Evolutionary conservation across 2,329 filamentous ascomycete species (phyloP).

Genomic region (Pseudocercospora musae): DNA sequence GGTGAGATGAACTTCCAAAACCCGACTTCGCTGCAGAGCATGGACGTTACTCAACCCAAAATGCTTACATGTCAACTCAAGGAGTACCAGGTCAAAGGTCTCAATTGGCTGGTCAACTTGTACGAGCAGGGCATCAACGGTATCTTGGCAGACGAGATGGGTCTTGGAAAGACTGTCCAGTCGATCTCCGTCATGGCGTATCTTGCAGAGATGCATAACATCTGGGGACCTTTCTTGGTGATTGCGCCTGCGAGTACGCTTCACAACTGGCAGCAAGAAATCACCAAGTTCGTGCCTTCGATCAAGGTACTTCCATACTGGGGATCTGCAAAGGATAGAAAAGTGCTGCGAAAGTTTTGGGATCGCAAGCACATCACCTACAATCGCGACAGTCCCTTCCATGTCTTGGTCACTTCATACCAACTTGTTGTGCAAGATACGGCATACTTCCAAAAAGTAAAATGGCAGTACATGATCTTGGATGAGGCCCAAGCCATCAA

Average conservation of each 20-base stretch:
- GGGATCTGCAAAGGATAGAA: constrained; percentile 90
- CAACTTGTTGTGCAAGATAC: constrained; percentile 95
- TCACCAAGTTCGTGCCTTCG: constrained; percentile 86
- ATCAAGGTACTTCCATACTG: constrained; percentile 97
- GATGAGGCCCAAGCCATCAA: constrained; percentile 99
- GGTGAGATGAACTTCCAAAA: constrained; percentile 99
- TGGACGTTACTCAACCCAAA: constrained; percentile 91
- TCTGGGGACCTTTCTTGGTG: constrained; percentile 96
- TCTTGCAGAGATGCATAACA: constrained; percentile 92
- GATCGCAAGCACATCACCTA: constrained; percentile 97
- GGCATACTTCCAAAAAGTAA: constrained; percentile 97
- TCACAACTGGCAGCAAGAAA: constrained; percentile 99
- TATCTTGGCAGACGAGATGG: constrained; percentile 98
- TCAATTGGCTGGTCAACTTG: constrained; percentile 98
- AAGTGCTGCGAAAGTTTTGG: constrained; percentile 97
- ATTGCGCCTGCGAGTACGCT: constrained; percentile 94
- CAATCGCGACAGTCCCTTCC: constrained; percentile 87
- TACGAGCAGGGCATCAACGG: constrained; percentile 99
- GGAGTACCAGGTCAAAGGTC: constrained; percentile 97
- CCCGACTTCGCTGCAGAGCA: constrained; percentile 87
- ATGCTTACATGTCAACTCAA: constrained; percentile 92
- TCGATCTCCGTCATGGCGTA: constrained; percentile 99
- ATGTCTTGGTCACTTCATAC: constrained; percentile 94
- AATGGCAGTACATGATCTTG: constrained; percentile 99
- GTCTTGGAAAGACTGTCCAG: constrained; percentile 97